Conservation (phyloP, 1,284 basidiomycete species). For the Cystobasidiaceae sp. region DNA sequence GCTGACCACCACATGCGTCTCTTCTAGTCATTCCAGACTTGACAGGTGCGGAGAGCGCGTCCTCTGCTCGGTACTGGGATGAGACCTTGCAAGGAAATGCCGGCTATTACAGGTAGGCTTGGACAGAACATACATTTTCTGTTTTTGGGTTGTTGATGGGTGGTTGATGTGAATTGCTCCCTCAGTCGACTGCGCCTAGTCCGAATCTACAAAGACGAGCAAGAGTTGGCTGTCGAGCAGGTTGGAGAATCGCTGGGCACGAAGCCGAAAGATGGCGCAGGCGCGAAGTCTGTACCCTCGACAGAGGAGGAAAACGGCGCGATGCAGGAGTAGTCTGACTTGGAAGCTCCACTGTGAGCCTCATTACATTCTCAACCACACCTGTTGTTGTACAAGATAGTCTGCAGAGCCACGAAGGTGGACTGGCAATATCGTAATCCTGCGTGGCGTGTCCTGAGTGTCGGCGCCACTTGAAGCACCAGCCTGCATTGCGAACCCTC, state of each 20-base stretch:
- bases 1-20: no score
- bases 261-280: background rate
- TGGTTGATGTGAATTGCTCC: background rate
- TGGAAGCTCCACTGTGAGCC: no score
- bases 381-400: no score
- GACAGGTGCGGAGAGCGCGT: background rate
- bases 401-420: no score
- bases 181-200: slow-evolving; percentile 24
- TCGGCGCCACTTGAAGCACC: no score
- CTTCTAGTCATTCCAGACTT: slow-evolving; percentile 23
- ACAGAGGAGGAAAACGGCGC: background rate
- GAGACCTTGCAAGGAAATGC: slow-evolving; percentile 10
- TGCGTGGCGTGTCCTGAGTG: no score
- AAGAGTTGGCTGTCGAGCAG: slow-evolving; percentile 12
- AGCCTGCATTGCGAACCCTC: no score
- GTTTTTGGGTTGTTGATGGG: no score
- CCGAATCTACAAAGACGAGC: slow-evolving; percentile 17
- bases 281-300: background rate
- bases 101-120: slow-evolving; percentile 19
- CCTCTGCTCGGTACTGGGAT: slow-evolving; percentile 17
- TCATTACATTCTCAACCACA: no score
- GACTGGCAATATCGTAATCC: no score
- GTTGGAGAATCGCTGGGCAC: slow-evolving; percentile 7
- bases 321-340: no score
- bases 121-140: no score